Conservation (phyloP, 2,329 filamentous ascomycete species). For the Colletotrichum endophyticum region DNA sequence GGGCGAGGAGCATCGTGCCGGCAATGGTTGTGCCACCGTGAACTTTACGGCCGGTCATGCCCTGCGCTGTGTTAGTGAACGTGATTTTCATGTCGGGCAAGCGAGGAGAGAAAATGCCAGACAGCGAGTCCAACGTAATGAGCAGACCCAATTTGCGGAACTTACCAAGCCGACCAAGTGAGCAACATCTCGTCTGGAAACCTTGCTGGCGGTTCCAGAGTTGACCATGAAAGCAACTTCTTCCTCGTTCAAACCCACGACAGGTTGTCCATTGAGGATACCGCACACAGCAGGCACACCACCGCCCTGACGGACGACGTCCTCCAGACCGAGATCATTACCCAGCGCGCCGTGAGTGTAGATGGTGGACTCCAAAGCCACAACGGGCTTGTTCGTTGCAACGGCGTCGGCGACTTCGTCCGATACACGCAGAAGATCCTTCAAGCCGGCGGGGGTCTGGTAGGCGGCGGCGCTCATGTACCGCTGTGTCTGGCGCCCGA, state of each 20-base stretch:
- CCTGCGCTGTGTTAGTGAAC: slow-evolving; percentile 41
- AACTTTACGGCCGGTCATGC: slow-evolving; percentile 68
- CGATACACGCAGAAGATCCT: slow-evolving; percentile 69
- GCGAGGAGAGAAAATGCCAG: background rate
- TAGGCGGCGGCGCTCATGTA: slow-evolving; percentile 16
- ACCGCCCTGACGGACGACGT: slow-evolving; percentile 80
- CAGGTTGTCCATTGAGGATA: slow-evolving; percentile 81
- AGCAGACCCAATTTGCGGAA: background rate
- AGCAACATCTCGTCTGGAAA: slow-evolving; percentile 85
- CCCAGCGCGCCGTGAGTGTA: slow-evolving; percentile 93
- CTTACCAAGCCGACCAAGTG: slow-evolving; percentile 79
- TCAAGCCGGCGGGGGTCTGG: slow-evolving; percentile 32
- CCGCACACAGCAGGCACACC: slow-evolving; percentile 91
- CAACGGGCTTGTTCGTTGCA: slow-evolving; percentile 76
- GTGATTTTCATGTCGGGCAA: background rate
- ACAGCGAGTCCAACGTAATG: background rate
- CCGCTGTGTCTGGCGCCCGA: background rate
- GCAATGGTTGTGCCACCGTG: slow-evolving; percentile 94
- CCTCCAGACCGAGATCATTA: slow-evolving; percentile 74
- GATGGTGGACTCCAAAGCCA: slow-evolving; percentile 94
- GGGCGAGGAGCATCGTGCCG: slow-evolving; percentile 89
- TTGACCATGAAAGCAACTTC: slow-evolving; percentile 77
- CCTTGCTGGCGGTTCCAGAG: slow-evolving; percentile 73
- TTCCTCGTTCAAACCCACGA: slow-evolving; percentile 75
- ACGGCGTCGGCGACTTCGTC: slow-evolving; percentile 85